Base-by-base conservation (phyloP, 192 early-diverging fungal species). In the Allomyces macrogynus region DNA sequence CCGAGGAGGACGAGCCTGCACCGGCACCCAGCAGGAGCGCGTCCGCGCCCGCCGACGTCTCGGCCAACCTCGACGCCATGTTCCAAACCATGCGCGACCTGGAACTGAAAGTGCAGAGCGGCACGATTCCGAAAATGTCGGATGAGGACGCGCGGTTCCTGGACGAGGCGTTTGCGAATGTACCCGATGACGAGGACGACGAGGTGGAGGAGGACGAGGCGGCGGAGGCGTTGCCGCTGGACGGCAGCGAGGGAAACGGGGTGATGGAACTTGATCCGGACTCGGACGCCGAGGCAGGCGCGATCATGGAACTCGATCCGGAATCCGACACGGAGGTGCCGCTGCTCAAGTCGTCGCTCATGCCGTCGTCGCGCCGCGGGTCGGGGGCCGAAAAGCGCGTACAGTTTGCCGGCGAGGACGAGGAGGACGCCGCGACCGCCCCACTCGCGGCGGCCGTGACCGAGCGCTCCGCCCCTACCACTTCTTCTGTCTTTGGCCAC, bases 161-260 rank as follows among this genome's bases (percentile, higher is more conserved):
- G 74, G 69, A 64, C 67, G 32, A 40, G 1, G 63, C 61, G 25
- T 78, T 67, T 54, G 67, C 63, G 67, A 80, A 72, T 72, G 78
- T 70, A n/a, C 67, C 71, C 25, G 75, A 76, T 62, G 79, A 84
- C n/a, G 73, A 83, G 23, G 73, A 78, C 23, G 80, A 78, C 22
- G 77, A 84, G 24, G 74, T 77, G 9, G 80, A 77, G 23, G 80
- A 77, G n/a, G 73, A 84, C 26, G 7, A 40, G 4, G 32, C 32
- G 32, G 20, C 20, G 49, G 49, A 57, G 49, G 49, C 12, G 49
- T 14, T 57, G 49, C 49, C 49, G 49, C 49, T n/a, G 16, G 49
- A 57, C 12, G 49, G 0, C 49, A 27, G 26, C n/a, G n/a, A n/a
- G n/a, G 44, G 44, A 2, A 10, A 7, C 18, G 44, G 1, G 18